Conservation (phyloP, 495 filamentous ascomycete species). For the Annulohypoxylon stygium region DNA sequence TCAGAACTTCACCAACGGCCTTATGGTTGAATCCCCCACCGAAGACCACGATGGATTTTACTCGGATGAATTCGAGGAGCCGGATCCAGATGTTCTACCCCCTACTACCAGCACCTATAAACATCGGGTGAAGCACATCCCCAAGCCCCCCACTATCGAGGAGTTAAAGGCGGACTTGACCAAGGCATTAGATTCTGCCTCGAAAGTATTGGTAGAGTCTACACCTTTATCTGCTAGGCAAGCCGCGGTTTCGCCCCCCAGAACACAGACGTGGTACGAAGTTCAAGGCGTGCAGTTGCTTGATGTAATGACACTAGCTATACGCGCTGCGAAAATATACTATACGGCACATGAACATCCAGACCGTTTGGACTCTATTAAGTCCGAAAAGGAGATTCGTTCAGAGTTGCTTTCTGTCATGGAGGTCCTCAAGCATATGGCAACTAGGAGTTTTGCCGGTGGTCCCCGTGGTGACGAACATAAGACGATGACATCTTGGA, state of each 20-base stretch:
- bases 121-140: conserved; percentile 83
- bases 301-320: conserved; percentile 92
- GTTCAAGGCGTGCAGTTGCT: conserved; percentile 91
- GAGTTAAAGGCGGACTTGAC: conserved; percentile 81
- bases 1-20: conserved; percentile 54
- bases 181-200: conserved; percentile 72
- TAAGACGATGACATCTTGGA: conserved; percentile 79
- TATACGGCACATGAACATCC: conserved; percentile 89
- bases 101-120: conserved; percentile 97
- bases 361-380: conserved; percentile 84
- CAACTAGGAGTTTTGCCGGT: conserved; percentile 85
- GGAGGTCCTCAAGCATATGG: conserved; percentile 91
- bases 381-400: conserved; percentile 83
- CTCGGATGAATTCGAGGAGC: conserved; percentile 70
- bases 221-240: conserved; percentile 28
- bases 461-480: conserved; percentile 83
- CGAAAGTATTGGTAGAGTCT: conserved; percentile 72
- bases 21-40: conserved; percentile 69
- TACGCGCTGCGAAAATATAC: conserved; percentile 93
- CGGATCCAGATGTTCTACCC: conserved; percentile 82
- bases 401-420: conserved; percentile 84
- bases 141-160: conserved; percentile 85
- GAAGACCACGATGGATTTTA: conserved; percentile 70
- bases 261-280: conserved; percentile 77
- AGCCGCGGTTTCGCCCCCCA: conserved; percentile 50